Conservation (phyloP, 2,329 filamentous ascomycete species). For the Phaeophleospora eucalypticola region DNA sequence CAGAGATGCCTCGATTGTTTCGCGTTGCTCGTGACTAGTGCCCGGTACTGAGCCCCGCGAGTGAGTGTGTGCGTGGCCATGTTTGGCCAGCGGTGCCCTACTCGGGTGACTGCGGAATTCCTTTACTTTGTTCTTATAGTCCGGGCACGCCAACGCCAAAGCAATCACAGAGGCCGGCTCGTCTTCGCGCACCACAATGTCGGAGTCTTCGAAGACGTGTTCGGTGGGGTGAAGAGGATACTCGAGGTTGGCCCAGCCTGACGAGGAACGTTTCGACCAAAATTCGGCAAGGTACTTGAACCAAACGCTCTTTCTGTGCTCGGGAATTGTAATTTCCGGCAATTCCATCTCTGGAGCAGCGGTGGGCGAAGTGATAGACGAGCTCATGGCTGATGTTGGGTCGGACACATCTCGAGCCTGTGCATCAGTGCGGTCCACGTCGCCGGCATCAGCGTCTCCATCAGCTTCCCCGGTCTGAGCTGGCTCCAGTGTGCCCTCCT, state of each 20-base stretch:
- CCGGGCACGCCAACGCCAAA: slow-evolving; percentile 79
- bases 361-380: slow-evolving; percentile 52
- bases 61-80: slow-evolving; percentile 24
- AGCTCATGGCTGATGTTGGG: slow-evolving; percentile 35
- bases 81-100: slow-evolving; percentile 21
- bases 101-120: slow-evolving; percentile 51
- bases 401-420: slow-evolving; percentile 49
- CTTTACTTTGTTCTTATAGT: slow-evolving; percentile 77
- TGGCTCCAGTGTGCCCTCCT: slow-evolving; percentile 3
- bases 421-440: slow-evolving; percentile 71
- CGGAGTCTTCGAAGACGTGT: slow-evolving; percentile 93
- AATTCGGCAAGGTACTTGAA: slow-evolving; percentile 97
- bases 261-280: slow-evolving; percentile 95
- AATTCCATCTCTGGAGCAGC: slow-evolving; percentile 49
- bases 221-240: slow-evolving; percentile 80
- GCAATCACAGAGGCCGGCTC: slow-evolving; percentile 96
- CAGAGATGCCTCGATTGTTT: slow-evolving; percentile 74
- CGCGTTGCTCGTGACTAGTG: slow-evolving; percentile 55
- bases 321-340: slow-evolving; percentile 71
- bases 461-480: slow-evolving; percentile 45
- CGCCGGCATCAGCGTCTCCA: slow-evolving; percentile 55
- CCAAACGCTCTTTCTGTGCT: slow-evolving; percentile 86
- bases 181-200: slow-evolving; percentile 95
- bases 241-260: slow-evolving; percentile 86
- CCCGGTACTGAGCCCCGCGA: slow-evolving; percentile 20